Evolutionary conservation across 805 yeast genomes (phyloP).

Genomic region (Starmera quercuum): DNA sequence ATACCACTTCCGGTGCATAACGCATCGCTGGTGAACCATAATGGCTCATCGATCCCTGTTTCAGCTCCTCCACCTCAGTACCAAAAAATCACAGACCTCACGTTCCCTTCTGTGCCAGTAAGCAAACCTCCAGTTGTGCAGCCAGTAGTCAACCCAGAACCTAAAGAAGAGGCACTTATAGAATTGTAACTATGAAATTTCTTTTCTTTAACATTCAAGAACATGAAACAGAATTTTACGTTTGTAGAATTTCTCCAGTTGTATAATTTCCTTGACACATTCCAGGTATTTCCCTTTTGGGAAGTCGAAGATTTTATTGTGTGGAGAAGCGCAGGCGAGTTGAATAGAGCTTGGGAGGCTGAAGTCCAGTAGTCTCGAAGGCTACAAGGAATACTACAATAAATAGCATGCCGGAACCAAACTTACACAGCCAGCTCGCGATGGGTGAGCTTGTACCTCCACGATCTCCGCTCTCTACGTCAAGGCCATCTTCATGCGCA

Average conservation of each 20-base stretch:
- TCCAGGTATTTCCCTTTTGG: too few species aligned
- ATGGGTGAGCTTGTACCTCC: neutral
- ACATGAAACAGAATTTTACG: too few species aligned
- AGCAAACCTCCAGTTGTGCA: conserved; percentile 15
- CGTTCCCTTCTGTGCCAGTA: conserved; percentile 34
- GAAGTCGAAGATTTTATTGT: too few species aligned
- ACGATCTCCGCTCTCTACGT: neutral
- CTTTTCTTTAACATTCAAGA: too few species aligned
- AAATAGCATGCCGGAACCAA: neutral
- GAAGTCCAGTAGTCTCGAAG: too few species aligned
- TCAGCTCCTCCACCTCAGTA: conserved; percentile 1
- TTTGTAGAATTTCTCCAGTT: too few species aligned
- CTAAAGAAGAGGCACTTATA: neutral
- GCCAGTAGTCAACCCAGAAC: neutral
- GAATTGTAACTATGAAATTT: too few species aligned
- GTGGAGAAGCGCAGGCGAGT: too few species aligned
- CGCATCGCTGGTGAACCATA: neutral
- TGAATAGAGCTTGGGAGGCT: too few species aligned
- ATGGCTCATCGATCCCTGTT: too few species aligned
- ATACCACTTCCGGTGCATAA: neutral
- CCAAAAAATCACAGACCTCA: conserved; percentile 25
- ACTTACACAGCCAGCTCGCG: neutral
- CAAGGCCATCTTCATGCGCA: neutral
- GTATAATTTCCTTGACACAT: too few species aligned
- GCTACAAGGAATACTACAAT: too few species aligned